Evolutionary conservation across 2,329 filamentous ascomycete species (phyloP), one percentile per base, ranked within the genome.

Genomic region (Akanthomyces dipterigenus): DNA sequence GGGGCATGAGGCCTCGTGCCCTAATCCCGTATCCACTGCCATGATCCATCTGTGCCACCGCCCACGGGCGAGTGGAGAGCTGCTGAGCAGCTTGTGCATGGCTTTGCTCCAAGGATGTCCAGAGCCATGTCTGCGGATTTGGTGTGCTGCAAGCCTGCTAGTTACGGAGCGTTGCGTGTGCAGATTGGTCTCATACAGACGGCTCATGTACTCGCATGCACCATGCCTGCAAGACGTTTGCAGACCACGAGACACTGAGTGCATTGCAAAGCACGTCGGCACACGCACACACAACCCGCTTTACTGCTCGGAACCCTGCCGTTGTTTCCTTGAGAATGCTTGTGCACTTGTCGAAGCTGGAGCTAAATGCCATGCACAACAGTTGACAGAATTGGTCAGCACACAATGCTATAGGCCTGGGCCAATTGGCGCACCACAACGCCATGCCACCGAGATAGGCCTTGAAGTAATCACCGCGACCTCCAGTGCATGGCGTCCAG

Each of bases 11-110:
- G 64, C 68, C 67, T 67, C 67, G 64, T 70, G 69, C 69, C 69
- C 69, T 71, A 71, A 69, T 63, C 63, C 51, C 64, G 62, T 64
- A 65, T 66, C 68, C 69, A 70, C 69, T 67, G 55, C 38, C 53
- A 40, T 62, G 46, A 58, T 56, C 54, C 57, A 45, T 60, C 28
- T 46, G 48, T 60, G 57, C 57, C 57, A 60, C 57, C 49, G 56
- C 54, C 54, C 54, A 51, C 36, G 46, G 57, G 26, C 38, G 36
- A 40, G 49, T 60, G 57, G 57, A 54, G 57, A n/a, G 40, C 24
- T 14, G 43, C 20, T n/a, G n/a, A n/a, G n/a, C 46, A 42, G 34
- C 31, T 42, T 28, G 38, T 45, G 38, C 48, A 60, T 60, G 48
- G 43, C 40, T 45, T 43, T 26, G 20, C 48, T 53, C 48, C 49